Evolutionary conservation across 2,329 filamentous ascomycete genomes (phyloP).

Genomic region (Myriosclerotinia curreyana): DNA sequence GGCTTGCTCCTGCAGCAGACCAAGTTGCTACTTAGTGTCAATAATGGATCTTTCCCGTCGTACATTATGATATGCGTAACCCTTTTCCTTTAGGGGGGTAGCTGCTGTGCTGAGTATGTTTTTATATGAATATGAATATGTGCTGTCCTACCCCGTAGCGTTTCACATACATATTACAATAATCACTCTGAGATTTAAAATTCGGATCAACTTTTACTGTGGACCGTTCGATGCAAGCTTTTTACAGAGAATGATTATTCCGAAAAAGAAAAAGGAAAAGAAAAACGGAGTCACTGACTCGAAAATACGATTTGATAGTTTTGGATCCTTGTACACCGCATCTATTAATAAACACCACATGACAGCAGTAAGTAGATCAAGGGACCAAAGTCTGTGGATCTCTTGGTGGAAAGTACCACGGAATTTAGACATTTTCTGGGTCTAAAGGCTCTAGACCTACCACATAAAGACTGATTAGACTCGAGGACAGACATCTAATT

Average conservation of each 20-base stretch:
- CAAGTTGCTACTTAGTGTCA: neutral
- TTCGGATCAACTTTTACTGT: neutral
- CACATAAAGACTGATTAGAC: too few relatives aligned
- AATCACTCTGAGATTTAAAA: too few relatives aligned
- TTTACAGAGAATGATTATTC: neutral
- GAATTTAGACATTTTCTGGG: too few relatives aligned
- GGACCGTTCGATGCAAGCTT: neutral
- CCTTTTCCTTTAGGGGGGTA: too few relatives aligned
- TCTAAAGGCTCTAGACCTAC: too few relatives aligned
- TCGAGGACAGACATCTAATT: neutral
- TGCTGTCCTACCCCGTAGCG: too few relatives aligned
- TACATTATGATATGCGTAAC: too few relatives aligned
- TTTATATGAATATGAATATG: too few relatives aligned
- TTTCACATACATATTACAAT: too few relatives aligned
- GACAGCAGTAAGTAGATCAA: constrained; percentile 4
- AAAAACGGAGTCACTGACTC: too few relatives aligned
- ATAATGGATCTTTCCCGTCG: neutral
- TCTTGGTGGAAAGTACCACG: too few relatives aligned
- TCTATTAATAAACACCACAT: neutral
- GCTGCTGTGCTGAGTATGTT: too few relatives aligned
- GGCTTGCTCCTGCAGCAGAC: constrained; percentile 9
- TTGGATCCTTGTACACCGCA: neutral
- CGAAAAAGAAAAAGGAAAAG: neutral
- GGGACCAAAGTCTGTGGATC: constrained; percentile 3
- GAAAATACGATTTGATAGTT: neutral